Conservation (phyloP, 352 stramenopile species). For the Phytopythium oedochilum region DNA sequence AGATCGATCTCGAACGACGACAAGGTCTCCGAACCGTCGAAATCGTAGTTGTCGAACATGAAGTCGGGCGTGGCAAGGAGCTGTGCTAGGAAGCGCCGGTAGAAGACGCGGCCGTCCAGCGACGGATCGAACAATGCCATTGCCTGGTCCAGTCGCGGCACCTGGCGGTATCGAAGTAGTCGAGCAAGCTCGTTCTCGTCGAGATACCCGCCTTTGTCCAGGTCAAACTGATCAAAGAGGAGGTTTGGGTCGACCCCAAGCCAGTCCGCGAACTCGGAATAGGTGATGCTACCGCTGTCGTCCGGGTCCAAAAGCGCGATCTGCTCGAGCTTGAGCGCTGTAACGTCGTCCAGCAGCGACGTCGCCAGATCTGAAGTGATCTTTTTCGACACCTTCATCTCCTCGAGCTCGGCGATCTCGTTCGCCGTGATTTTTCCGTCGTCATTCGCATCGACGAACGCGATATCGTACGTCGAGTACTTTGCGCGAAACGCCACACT, state of each 20-base stretch:
- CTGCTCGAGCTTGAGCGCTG: slow-evolving; percentile 56
- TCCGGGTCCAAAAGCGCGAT: slow-evolving; percentile 42
- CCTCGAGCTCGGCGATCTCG: slow-evolving; percentile 39
- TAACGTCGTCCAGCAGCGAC: slow-evolving; percentile 46
- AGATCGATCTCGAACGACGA: slow-evolving; percentile 60
- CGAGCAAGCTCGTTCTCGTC: slow-evolving; percentile 80
- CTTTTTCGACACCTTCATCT: slow-evolving; percentile 19
- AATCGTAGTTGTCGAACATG: slow-evolving; percentile 73
- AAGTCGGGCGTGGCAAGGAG: slow-evolving; percentile 40
- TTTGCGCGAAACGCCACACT: slow-evolving; percentile 44
- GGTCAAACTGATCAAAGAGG: slow-evolving; percentile 79
- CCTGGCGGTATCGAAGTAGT: slow-evolving; percentile 59
- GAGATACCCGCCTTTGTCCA: slow-evolving; percentile 82
- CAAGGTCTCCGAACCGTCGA: slow-evolving; percentile 50
- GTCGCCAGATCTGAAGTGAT: slow-evolving; percentile 36
- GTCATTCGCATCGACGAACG: slow-evolving; percentile 54
- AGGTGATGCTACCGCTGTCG: slow-evolving; percentile 53
- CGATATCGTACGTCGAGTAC: slow-evolving; percentile 71
- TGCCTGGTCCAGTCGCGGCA: slow-evolving; percentile 55
- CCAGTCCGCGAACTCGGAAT: slow-evolving; percentile 64
- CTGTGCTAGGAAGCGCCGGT: slow-evolving; percentile 47
- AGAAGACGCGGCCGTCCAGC: slow-evolving; percentile 81
- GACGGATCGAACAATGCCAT: slow-evolving; percentile 77
- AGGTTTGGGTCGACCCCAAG: slow-evolving; percentile 65
- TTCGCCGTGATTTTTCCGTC: slow-evolving; percentile 70